Percentiles rank a stretch among this genome's conserved stretches.
Conservation (phyloP, 192 early-diverging fungal species). For the Gryganskiella cystojenkinii region DNA sequence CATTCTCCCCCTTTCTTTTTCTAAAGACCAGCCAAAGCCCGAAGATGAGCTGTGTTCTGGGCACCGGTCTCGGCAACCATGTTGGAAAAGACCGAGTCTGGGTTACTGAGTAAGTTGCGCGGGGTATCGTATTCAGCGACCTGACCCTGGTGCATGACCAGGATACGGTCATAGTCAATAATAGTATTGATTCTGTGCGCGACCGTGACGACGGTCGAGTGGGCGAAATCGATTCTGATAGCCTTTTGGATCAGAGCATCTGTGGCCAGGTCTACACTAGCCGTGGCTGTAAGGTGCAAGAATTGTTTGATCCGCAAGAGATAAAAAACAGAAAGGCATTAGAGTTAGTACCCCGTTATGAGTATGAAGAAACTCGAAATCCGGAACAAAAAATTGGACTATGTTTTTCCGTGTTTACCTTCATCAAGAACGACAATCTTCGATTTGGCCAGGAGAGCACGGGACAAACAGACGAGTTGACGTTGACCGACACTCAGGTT, state of each 20-base stretch:
- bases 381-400: neutral
- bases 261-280: slow-evolving; percentile 83
- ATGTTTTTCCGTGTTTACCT: slow-evolving; percentile 52
- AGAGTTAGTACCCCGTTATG: neutral
- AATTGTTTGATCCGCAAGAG: slow-evolving; percentile 50
- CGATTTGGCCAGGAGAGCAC: slow-evolving; percentile 76
- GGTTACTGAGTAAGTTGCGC: slow-evolving; percentile 62
- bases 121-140: slow-evolving; percentile 79
- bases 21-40: slow-evolving; percentile 31
- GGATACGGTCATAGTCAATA: slow-evolving; percentile 66
- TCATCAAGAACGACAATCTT: slow-evolving; percentile 87
- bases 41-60: slow-evolving; percentile 31
- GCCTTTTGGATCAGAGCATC: slow-evolving; percentile 81
- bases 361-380: neutral
- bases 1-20: neutral
- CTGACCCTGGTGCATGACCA: slow-evolving; percentile 83
- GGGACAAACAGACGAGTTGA: slow-evolving; percentile 73
- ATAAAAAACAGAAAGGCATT: slow-evolving; percentile 49
- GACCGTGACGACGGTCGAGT: slow-evolving; percentile 75
- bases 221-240: slow-evolving; percentile 70
- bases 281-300: slow-evolving; percentile 69
- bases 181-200: slow-evolving; percentile 82
- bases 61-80: slow-evolving; percentile 48
- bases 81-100: slow-evolving; percentile 56
- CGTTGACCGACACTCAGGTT: slow-evolving; percentile 89